These are phyloP conservation scores for Cronartium quercuum DNA, from an alignment of 1,284 basidiomycete genomes.

Conservation along the genomic window DNA sequence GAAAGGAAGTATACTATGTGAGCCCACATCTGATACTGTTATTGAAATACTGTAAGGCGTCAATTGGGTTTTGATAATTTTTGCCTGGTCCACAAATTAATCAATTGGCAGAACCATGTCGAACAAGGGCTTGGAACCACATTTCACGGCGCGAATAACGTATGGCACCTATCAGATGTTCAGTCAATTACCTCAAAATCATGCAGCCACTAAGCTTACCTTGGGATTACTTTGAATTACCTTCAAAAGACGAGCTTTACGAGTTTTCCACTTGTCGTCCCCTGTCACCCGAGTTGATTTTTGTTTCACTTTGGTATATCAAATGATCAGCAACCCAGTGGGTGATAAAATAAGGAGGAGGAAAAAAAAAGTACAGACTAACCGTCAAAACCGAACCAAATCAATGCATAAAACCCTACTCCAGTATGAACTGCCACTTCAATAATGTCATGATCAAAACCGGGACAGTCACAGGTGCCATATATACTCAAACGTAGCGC, in stretches of 20 bases:
- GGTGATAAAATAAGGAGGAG: neutral
- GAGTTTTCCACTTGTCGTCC: slow-evolving; percentile 56
- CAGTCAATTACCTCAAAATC: neutral
- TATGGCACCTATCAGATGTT: slow-evolving; percentile 56
- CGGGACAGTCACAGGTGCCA: slow-evolving; percentile 57
- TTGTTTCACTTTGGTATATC: neutral
- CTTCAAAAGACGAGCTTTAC: slow-evolving; percentile 57
- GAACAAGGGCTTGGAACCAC: slow-evolving; percentile 68
- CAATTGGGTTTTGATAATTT: slow-evolving; percentile 55
- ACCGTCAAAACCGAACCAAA: slow-evolving; percentile 60
- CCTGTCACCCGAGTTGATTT: neutral
- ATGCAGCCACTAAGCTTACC: neutral
- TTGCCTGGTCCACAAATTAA: slow-evolving; percentile 59
- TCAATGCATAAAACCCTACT: slow-evolving; percentile 65
- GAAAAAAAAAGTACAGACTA: neutral
- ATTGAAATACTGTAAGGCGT: slow-evolving; percentile 59
- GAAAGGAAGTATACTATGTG: neutral
- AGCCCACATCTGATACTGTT: slow-evolving; percentile 55
- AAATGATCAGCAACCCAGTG: neutral
- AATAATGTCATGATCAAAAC: slow-evolving; percentile 57
- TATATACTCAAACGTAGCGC: slow-evolving; percentile 68
- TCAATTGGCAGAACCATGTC: slow-evolving; percentile 57
- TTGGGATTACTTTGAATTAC: slow-evolving; percentile 58
- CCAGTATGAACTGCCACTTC: slow-evolving; percentile 65
- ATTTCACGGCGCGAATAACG: slow-evolving; percentile 62